Evolutionary conservation across 495 filamentous ascomycete genomes (phyloP).

Genomic region (Oleoguttula mirabilis): DNA sequence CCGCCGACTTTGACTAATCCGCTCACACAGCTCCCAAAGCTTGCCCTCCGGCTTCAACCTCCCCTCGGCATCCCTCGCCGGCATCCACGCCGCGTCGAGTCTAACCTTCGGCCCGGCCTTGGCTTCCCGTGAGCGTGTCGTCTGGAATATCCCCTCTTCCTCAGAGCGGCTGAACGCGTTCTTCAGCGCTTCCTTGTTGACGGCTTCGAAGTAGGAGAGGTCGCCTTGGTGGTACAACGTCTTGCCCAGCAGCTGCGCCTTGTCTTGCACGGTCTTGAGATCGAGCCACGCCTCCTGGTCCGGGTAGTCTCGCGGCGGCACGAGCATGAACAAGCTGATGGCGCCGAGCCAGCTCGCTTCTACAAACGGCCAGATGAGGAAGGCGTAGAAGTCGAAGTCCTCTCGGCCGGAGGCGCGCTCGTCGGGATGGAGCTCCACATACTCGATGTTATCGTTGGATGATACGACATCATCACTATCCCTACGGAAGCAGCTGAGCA

Average conservation of each 20-base stretch:
- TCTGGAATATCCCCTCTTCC: slow-evolving; percentile 76
- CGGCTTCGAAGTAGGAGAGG: slow-evolving; percentile 90
- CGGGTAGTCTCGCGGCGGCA: slow-evolving; percentile 50
- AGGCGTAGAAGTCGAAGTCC: slow-evolving; percentile 97
- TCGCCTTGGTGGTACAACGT: slow-evolving; percentile 96
- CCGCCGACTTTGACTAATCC: slow-evolving; percentile 65
- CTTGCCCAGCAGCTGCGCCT: slow-evolving; percentile 82
- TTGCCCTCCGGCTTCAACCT: slow-evolving; percentile 54
- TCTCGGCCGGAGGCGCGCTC: slow-evolving; percentile 72
- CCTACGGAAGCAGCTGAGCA: slow-evolving; percentile 59
- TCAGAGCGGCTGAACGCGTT: slow-evolving; percentile 82
- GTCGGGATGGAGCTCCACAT: slow-evolving; percentile 57
- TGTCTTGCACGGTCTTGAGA: slow-evolving; percentile 63
- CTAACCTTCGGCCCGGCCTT: slow-evolving; percentile 47
- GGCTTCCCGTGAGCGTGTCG: slow-evolving; percentile 48
- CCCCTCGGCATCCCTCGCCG: slow-evolving; percentile 51
- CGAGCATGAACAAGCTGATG: slow-evolving; percentile 72
- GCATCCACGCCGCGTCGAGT: slow-evolving; percentile 69
- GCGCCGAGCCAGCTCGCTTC: slow-evolving; percentile 86
- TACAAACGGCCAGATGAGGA: slow-evolving; percentile 95
- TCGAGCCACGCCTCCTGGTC: slow-evolving; percentile 56
- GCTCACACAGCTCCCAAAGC: slow-evolving; percentile 83
- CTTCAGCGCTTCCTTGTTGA: slow-evolving; percentile 93
- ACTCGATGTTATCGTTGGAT: slow-evolving; percentile 36
- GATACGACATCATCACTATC: slow-evolving; percentile 31